These are phyloP conservation scores for Caryopteris hybrid DNA, from an alignment of 305 asterid species.

Conservation along the genomic window DNA sequence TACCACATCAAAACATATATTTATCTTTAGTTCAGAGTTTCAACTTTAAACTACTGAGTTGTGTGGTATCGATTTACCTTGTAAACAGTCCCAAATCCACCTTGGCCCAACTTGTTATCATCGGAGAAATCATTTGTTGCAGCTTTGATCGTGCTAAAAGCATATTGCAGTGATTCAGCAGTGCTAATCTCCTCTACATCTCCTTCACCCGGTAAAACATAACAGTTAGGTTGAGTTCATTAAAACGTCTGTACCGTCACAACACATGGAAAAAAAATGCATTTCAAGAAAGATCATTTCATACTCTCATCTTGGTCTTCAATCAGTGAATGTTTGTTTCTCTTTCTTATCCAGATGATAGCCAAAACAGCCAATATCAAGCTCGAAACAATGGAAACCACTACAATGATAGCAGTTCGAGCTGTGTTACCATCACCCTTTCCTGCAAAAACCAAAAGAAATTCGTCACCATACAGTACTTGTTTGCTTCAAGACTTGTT, in stretches of 20 bases:
- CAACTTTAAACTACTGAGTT: not conserved
- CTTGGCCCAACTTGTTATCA: constrained; percentile 40
- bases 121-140: constrained; percentile 45
- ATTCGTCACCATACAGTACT: no score
- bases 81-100: constrained; percentile 59
- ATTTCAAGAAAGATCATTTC: not conserved
- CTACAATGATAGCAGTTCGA: not conserved
- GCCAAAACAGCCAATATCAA: not conserved
- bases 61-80: constrained; percentile 21
- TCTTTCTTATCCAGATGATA: no score
- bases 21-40: not conserved
- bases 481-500: no score
- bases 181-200: constrained; percentile 19
- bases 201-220: not conserved
- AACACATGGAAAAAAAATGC: no score
- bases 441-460: not conserved
- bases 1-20: not conserved
- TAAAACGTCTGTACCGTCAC: not conserved
- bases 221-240: not conserved
- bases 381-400: not conserved
- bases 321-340: not conserved
- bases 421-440: not conserved
- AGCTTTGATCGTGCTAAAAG: constrained; percentile 22
- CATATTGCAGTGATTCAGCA: constrained; percentile 35
- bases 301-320: constrained; percentile 16